Evolutionary conservation across 2,329 filamentous ascomycete species (phyloP).

Genomic region (Ophiosphaerella korrae): DNA sequence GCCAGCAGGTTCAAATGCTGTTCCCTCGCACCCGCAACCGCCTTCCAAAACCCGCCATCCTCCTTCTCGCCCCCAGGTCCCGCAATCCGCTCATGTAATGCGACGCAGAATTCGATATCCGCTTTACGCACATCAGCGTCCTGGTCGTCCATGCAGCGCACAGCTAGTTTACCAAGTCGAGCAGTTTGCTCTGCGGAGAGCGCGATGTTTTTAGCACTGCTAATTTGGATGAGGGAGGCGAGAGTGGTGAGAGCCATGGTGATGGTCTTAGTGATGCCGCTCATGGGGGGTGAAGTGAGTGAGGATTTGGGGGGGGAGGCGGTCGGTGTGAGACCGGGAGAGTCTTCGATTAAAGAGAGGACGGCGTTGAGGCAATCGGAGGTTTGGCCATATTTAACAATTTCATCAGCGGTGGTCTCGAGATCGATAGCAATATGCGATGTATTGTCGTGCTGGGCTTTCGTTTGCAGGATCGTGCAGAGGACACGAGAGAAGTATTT

Average conservation of each 20-base stretch:
- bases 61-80: slow-evolving; percentile 43
- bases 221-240: slow-evolving; percentile 41
- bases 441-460: slow-evolving; percentile 69
- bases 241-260: slow-evolving; percentile 51
- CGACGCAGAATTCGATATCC: slow-evolving; percentile 78
- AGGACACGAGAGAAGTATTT: slow-evolving; percentile 71
- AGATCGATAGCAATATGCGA: slow-evolving; percentile 76
- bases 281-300: slow-evolving; percentile 22
- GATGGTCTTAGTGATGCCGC: slow-evolving; percentile 36
- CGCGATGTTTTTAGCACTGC: slow-evolving; percentile 35
- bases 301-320: slow-evolving; percentile 44
- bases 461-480: slow-evolving; percentile 68
- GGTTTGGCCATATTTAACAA: slow-evolving; percentile 68
- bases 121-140: slow-evolving; percentile 63
- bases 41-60: slow-evolving; percentile 66
- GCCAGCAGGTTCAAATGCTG: slow-evolving; percentile 78
- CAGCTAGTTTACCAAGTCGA: slow-evolving; percentile 47
- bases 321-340: slow-evolving; percentile 28
- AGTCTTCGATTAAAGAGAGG: slow-evolving; percentile 43
- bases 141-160: slow-evolving; percentile 44
- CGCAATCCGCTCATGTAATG: slow-evolving; percentile 61
- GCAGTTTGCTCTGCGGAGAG: slow-evolving; percentile 43
- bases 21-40: slow-evolving; percentile 67
- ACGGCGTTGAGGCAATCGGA: slow-evolving; percentile 55
- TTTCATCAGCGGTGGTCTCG: slow-evolving; percentile 73